Percentiles rank a stretch among this genome's conserved stretches.
These are phyloP conservation scores for Dryas integrifolia DNA, from an alignment of 331 rosid species.

Conservation along the genomic window DNA sequence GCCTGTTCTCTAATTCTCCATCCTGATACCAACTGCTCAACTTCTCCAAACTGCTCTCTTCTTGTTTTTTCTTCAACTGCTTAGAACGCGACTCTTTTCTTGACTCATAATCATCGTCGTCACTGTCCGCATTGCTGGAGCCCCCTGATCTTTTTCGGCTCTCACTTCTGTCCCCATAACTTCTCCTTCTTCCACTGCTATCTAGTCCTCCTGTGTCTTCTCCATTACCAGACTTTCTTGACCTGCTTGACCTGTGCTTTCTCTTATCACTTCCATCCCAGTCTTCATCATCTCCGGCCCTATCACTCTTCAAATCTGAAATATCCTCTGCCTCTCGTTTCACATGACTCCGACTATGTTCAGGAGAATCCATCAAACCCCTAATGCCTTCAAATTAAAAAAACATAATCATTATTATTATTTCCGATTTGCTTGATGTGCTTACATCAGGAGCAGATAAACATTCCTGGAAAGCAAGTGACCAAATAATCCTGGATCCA, in stretches of 20 bases:
- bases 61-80: slow-evolving; percentile 74
- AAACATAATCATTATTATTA: slow-evolving; percentile 1
- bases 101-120: slow-evolving; percentile 68
- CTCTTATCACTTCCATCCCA: slow-evolving; percentile 69
- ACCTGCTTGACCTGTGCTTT: slow-evolving; percentile 71
- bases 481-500: slow-evolving; percentile 11
- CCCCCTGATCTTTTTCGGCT: slow-evolving; percentile 55
- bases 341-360: slow-evolving; percentile 33
- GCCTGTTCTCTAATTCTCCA: slow-evolving; percentile 71
- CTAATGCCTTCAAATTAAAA: neutral
- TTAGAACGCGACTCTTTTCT: slow-evolving; percentile 59
- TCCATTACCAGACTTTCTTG: slow-evolving; percentile 55
- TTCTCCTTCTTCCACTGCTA: slow-evolving; percentile 54
- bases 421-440: neutral
- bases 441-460: neutral
- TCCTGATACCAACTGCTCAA: slow-evolving; percentile 92
- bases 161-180: slow-evolving; percentile 55
- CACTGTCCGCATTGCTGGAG: slow-evolving; percentile 58
- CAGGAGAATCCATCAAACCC: slow-evolving; percentile 61
- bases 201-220: slow-evolving; percentile 61
- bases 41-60: slow-evolving; percentile 89
- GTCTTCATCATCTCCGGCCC: slow-evolving; percentile 64
- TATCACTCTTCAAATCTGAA: slow-evolving; percentile 53
- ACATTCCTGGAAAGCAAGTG: neutral
- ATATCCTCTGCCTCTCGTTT: slow-evolving; percentile 49